Base-by-base conservation (phyloP, 495 filamentous ascomycete genomes). In the Penicillium waksmanii region DNA sequence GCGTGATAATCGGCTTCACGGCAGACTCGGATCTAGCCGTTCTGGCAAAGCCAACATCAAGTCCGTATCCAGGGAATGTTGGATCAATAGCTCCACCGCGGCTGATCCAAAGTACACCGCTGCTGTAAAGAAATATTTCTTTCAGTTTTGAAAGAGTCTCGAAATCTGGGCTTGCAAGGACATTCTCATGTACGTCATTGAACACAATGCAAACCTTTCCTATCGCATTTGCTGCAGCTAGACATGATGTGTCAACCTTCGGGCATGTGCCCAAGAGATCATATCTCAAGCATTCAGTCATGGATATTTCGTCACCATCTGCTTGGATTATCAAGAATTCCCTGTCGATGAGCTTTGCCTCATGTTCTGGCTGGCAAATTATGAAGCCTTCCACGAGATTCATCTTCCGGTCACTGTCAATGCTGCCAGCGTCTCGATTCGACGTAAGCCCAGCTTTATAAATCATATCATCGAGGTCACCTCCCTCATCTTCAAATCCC, bases 1-100 rank as follows among this genome's bases (percentile, higher is more conserved):
- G 55, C 12, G 63, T 65, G n/a, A 74, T 38, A 9, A 76, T 71
- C 0, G 51, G 61, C 9, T 58, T 54, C 6, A 66, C 64, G 0
- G 62, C 70, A 0, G 71, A 65, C 40, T 76, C 72, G 0, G 70
- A 65, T 11, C 73, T 68, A 6, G 71, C 70, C 25, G 72, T 72
- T 56, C 73, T 57, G 40, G 68, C 54, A 36, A 76, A 67, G 8
- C 73, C 73, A 18, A 55, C 31, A 8, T 60, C 59, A 33, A 74
- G 46, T 2, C 56, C 61, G 2, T 57, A 55, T n/a, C 65, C 51
- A n/a, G 73, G 73, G 51, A 57, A 55, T 10, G 10, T 58, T 2
- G 68, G 40, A 9, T 56, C 43, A 3, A 63, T 42, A 1, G 46
- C 47, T 0, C 65, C 70, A 4, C 72, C 72, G 18, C 52, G 35